Conservation (phyloP, 306 rosid genomes). For the Datisca glomerata region DNA sequence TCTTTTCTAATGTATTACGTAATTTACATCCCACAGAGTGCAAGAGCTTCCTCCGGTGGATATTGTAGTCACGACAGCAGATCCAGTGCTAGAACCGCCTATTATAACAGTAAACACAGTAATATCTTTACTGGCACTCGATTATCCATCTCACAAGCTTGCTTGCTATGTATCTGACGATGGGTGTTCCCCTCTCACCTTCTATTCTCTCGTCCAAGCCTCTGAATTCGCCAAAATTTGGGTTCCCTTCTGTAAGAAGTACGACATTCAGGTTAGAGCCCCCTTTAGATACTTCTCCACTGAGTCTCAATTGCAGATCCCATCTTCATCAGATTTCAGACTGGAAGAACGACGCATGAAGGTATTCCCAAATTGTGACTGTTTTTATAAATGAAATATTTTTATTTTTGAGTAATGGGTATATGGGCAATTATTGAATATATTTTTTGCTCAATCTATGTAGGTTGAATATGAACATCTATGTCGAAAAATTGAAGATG, state of each 20-base stretch:
- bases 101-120: slow-evolving; percentile 52
- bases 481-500: slow-evolving; percentile 20
- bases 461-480: slow-evolving; percentile 41
- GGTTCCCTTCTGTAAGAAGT: slow-evolving; percentile 56
- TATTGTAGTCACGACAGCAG: slow-evolving; percentile 62
- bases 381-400: too few species aligned
- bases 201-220: slow-evolving; percentile 48
- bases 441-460: too few species aligned
- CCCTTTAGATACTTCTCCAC: slow-evolving; percentile 39
- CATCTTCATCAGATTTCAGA: slow-evolving; percentile 1
- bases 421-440: too few species aligned
- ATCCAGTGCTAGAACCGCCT: slow-evolving; percentile 42
- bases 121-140: slow-evolving; percentile 50
- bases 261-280: slow-evolving; percentile 35
- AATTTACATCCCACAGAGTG: too few species aligned
- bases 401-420: too few species aligned
- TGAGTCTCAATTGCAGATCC: background rate
- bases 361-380: too few species aligned
- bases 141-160: slow-evolving; percentile 51
- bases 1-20: too few species aligned
- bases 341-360: slow-evolving; percentile 21
- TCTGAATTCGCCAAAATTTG: slow-evolving; percentile 42
- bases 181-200: slow-evolving; percentile 40
- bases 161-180: slow-evolving; percentile 75
- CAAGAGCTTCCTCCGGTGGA: slow-evolving; percentile 49